Base-by-base conservation (phyloP, 768 basidiomycete species). In the Podaxis rugospora region DNA sequence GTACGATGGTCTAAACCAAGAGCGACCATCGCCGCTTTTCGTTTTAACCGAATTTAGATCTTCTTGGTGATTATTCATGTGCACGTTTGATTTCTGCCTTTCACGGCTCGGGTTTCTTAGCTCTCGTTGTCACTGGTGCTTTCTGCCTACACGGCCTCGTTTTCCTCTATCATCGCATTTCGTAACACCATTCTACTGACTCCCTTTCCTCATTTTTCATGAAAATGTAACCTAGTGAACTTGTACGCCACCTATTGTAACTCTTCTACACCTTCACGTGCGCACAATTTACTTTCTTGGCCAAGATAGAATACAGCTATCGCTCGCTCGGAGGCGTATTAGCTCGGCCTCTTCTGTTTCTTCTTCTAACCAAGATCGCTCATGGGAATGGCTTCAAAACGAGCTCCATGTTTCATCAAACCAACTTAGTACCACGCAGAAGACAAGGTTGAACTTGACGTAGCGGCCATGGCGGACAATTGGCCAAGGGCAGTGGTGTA, bases 301-400 rank as follows among this genome's bases (percentile, higher is more conserved):
- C 32, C 32, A 9, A 32, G 32, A 32, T 9, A 9, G 7, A 32
- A 32, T 2, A 32, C 32, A 9, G 32, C 7, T 32, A 9, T 32
- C 7, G 32, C 32, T 32, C 37, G 75, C 84, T 92, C 91, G 93
- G 0, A 88, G 82, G 32, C 79, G 75, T 36, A 91, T 64, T 36
- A 93, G 66, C 55, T 80, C 79, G 16, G 81, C 87, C 69, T 95
- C 93, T 60, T 84, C 83, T 9, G 85, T 86, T 0, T 81, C 85
- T 61, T 85, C 78, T 21, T 23, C 74, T 21, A 73, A 76, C 89
- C 92, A 64, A 94, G 71, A 5, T 91, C 88, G 3, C 83, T 79
- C 84, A 88, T 88, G 40, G 95, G 71, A 59, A 95, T 92, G 71
- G 91, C 92, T 76, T 95, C 93, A 18, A 95, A 88, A 64, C 93